Evolutionary conservation across 2,329 filamentous ascomycete genomes (phyloP).

Genomic region (Colletotrichum cuscutae): DNA sequence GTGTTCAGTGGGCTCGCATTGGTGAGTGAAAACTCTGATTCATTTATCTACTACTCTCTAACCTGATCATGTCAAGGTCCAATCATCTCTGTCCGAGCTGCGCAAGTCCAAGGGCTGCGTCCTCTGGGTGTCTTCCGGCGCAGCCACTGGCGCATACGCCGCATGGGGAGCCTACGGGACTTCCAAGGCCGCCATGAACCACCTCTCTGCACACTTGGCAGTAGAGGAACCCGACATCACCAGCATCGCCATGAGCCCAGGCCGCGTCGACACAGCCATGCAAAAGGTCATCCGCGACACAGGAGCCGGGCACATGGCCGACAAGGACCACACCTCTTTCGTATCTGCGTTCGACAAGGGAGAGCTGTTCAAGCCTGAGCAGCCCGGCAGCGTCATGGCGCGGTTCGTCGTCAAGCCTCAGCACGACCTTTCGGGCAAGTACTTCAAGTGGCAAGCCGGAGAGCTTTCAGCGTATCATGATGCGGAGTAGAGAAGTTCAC

Average conservation of each 20-base stretch:
- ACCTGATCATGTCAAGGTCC: constrained; percentile 61
- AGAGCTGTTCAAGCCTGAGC: constrained; percentile 80
- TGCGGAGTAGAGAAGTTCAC: constrained; percentile 30
- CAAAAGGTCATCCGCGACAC: constrained; percentile 81
- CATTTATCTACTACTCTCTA: neutral
- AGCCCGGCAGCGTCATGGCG: constrained; percentile 88
- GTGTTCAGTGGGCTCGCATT: constrained; percentile 85
- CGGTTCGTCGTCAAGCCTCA: constrained; percentile 75
- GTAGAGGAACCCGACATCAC: constrained; percentile 82
- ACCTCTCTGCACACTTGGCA: constrained; percentile 77
- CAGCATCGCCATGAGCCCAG: constrained; percentile 78
- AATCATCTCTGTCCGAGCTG: constrained; percentile 76
- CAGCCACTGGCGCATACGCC: constrained; percentile 71
- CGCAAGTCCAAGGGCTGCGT: constrained; percentile 76
- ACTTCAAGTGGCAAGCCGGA: constrained; percentile 68
- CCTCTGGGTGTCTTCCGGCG: constrained; percentile 84
- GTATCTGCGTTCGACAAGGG: constrained; percentile 75
- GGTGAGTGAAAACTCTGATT: constrained; percentile 58
- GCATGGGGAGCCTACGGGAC: constrained; percentile 86
- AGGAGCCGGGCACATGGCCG: constrained; percentile 60
- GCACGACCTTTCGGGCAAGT: constrained; percentile 78
- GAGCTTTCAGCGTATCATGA: constrained; percentile 65
- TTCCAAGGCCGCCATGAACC: constrained; percentile 85
- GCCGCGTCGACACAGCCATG: constrained; percentile 90
- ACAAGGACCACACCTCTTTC: constrained; percentile 74